phyloP scores from a whole-genome alignment of 495 filamentous ascomycete genomes.

The Neurospora sp. region DNA sequence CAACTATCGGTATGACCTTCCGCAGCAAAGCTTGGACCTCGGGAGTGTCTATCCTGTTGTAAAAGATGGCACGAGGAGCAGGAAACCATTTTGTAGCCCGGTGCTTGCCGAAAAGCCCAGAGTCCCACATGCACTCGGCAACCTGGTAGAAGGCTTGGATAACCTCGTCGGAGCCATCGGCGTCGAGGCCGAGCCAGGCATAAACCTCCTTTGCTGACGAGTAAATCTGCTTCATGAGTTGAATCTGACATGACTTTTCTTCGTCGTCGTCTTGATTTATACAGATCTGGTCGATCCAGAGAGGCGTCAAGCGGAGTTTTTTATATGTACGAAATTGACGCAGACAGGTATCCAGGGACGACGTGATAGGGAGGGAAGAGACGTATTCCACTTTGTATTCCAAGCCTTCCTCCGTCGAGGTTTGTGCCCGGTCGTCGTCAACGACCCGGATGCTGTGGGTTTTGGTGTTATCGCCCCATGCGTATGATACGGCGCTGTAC shows the following conservation, averaged over 20 bases:
- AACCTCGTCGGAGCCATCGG: background rate
- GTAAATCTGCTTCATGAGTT: constrained; percentile 20
- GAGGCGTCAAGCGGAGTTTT: background rate
- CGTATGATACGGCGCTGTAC: background rate
- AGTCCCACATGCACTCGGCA: background rate
- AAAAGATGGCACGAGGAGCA: background rate
- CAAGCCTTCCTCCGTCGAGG: background rate
- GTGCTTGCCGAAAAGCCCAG: background rate
- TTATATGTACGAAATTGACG: background rate
- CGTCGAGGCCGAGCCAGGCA: background rate
- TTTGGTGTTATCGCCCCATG: background rate
- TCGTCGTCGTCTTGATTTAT: constrained; percentile 15
- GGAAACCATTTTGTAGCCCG: background rate
- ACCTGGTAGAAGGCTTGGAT: background rate
- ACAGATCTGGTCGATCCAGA: constrained; percentile 19
- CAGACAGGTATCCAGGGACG: background rate
- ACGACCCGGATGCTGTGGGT: background rate
- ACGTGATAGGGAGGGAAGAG: background rate
- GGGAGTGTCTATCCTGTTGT: background rate
- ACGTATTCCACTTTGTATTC: background rate
- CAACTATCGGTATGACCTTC: background rate
- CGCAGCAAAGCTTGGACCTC: background rate
- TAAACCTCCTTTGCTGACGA: constrained; percentile 1
- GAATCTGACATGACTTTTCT: constrained; percentile 17
- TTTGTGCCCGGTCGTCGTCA: background rate